A percentile compares a stretch with the other conserved stretches of the same genome.
phyloP scores from a whole-genome alignment of 108 stramenopile genomes.

The Conticribra guillardii region DNA sequence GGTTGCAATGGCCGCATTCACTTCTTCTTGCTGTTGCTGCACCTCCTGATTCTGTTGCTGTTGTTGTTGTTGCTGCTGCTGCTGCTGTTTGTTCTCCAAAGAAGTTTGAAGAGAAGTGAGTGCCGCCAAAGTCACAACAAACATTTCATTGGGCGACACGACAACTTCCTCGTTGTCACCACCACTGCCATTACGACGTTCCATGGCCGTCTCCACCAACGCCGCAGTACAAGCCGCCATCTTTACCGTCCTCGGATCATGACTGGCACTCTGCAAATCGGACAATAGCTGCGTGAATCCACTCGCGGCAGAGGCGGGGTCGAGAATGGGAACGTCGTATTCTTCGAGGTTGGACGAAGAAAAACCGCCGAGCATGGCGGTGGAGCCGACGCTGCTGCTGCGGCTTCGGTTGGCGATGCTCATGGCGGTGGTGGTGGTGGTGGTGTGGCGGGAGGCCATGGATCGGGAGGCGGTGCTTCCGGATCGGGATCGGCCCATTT shows the following conservation, averaged over 20 bases:
- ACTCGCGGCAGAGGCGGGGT: background rate
- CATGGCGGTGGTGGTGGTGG: constrained; percentile 1
- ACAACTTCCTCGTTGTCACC: constrained; percentile 3
- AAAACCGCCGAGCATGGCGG: background rate
- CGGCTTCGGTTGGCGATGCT: background rate
- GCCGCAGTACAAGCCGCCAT: constrained; percentile 28
- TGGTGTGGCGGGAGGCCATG: background rate
- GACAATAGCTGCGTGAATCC: constrained; percentile 4
- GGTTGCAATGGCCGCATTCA: constrained; percentile 2
- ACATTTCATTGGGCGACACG: constrained; percentile 44
- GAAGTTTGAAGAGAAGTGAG: constrained; percentile 28
- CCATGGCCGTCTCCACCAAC: constrained; percentile 27
- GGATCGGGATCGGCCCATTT: constrained; percentile 14
- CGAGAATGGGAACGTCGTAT: background rate
- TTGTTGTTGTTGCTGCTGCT: constrained; percentile 2
- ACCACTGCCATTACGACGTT: constrained; percentile 9
- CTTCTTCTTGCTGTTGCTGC: constrained; percentile 1
- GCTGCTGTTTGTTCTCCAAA: constrained; percentile 7
- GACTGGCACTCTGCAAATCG: constrained; percentile 8
- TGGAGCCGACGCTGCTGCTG: background rate
- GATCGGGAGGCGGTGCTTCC: constrained; percentile 14
- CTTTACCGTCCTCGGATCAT: constrained; percentile 10
- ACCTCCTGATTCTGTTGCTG: background rate
- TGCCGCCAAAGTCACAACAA: constrained; percentile 25
- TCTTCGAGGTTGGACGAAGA: constrained; percentile 2